Evolutionary conservation across 1,284 basidiomycete species (phyloP), one percentile per base, ranked within the genome.

Genomic region (Trichosporon sp.): DNA sequence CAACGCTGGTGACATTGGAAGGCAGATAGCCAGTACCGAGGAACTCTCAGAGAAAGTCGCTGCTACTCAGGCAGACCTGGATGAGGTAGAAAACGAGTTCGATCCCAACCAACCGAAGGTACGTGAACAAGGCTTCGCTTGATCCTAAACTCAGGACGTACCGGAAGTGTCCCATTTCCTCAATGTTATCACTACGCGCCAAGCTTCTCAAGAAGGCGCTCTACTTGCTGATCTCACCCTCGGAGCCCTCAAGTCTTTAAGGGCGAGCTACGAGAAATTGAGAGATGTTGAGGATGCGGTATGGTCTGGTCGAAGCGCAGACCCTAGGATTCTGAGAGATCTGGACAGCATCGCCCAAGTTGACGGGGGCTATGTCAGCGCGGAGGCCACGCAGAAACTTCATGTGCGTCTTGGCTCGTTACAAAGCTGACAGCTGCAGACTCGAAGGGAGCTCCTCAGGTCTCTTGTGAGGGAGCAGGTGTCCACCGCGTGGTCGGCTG

Each of bases 201-300:
- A 18, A 9, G 34, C 27, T 23, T 21, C 15, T 15, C 32, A 58
- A 12, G 64, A 58, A 0, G 32, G 38, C 12, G 25, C 32, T 3
- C 15, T 32, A 8, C 29, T 66, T 11, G 60, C 65, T 7, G n/a
- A 47, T 3, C 3, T 63, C 1, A 71, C 64, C 1, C 21, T 63
- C 3, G n/a, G 18, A n/a, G 29, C 66, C 1, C 67, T 79, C 2
- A 66, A 71, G 58, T 51, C 64, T 0, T 64, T 78, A 0, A 70
- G 35, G 47, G n/a, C 3, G 32, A 68, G 18, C 44, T 69, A 7
- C 23, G 71, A 74, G 11, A 47, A 44, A 12, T 31, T 81, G 8
- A 34, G 68, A 18, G 69, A 66, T 56, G 69, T 81, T 0, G 80
- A 80, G 69, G 66, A 73, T 29, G 77, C 76, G 0, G 69, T 81